Evolutionary conservation across 495 filamentous ascomycete genomes (phyloP).

Genomic region (Achaetomiella virescens): DNA sequence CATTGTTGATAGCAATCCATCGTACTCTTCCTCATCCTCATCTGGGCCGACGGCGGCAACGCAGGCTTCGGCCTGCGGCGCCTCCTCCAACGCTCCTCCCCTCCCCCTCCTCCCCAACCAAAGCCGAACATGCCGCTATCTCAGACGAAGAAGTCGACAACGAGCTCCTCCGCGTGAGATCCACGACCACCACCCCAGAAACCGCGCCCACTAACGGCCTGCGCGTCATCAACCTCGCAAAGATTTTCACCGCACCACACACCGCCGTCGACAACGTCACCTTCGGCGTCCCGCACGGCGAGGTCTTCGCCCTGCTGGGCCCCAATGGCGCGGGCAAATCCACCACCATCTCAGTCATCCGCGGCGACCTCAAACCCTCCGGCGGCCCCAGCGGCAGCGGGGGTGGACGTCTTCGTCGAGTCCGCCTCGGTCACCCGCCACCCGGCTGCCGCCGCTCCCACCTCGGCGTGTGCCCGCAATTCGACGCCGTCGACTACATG

Average conservation of each 20-base stretch:
- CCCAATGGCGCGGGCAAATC: constrained; percentile 87
- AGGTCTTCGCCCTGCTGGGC: constrained; percentile 80
- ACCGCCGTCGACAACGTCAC: constrained; percentile 75
- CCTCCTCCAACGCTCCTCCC: constrained; percentile 23
- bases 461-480: constrained; percentile 75
- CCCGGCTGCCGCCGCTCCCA: constrained; percentile 60
- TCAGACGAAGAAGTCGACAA: constrained; percentile 43
- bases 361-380: constrained; percentile 70
- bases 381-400: constrained; percentile 45
- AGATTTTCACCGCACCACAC: constrained; percentile 57
- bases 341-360: constrained; percentile 76
- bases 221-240: constrained; percentile 67
- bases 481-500: constrained; percentile 64
- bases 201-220: constrained; percentile 56
- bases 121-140: constrained; percentile 13
- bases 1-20: no score
- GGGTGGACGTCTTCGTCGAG: constrained; percentile 75
- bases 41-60: constrained; percentile 67
- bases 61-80: constrained; percentile 42
- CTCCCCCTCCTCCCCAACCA: background rate
- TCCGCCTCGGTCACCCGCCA: constrained; percentile 58
- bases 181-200: constrained; percentile 27
- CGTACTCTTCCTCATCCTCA: constrained; percentile 57
- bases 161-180: constrained; percentile 41
- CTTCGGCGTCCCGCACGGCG: constrained; percentile 68